Conservation (phyloP, 2,329 filamentous ascomycete genomes). For the Fusarium mundagurra region DNA sequence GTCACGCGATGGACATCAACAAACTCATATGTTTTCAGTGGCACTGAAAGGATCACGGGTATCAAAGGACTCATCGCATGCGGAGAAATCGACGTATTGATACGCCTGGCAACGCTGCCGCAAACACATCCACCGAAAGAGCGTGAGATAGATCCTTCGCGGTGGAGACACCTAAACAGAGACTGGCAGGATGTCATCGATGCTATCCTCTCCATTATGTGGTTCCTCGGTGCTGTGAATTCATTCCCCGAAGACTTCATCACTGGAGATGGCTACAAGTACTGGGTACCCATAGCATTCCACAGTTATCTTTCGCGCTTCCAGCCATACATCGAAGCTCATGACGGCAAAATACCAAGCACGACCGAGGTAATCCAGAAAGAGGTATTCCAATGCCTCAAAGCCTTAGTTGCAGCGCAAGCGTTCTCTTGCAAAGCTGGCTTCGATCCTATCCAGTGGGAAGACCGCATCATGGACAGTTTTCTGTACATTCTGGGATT, state of each 20-base stretch:
- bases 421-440: neutral
- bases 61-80: slow-evolving; percentile 13
- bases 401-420: neutral
- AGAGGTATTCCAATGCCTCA: neutral
- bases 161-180: neutral
- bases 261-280: rapidly evolving
- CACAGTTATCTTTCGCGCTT: neutral
- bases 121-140: neutral
- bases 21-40: neutral
- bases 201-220: neutral
- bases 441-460: neutral
- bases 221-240: neutral
- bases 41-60: rapidly evolving
- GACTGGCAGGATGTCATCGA: neutral
- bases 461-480: neutral
- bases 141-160: rapidly evolving
- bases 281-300: neutral
- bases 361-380: neutral
- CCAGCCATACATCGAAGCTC: neutral
- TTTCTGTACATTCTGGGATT: neutral
- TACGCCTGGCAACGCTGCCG: neutral
- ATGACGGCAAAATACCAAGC: rapidly evolving
- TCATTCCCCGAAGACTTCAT: neutral
- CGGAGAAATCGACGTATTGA: neutral
- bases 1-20: neutral